phyloP scores from a whole-genome alignment of 2,329 filamentous ascomycete genomes.

The Colletotrichum tropicale region DNA sequence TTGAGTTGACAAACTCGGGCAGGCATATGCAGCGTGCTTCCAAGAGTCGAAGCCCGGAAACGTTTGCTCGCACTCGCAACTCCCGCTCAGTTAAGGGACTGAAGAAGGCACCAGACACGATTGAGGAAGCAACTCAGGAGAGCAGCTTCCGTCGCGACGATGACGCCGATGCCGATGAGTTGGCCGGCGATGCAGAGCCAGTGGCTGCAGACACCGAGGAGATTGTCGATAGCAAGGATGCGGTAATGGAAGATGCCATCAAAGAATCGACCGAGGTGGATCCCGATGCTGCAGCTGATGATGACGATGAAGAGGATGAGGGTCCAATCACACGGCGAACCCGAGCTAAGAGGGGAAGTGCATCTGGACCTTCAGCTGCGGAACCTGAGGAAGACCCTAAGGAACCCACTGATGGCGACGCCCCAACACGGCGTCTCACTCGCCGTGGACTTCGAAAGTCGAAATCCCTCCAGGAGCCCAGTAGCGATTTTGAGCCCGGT shows the following conservation, averaged over 20 bases:
- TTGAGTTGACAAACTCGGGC: slow-evolving; percentile 67
- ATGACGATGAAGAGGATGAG: slow-evolving; percentile 55
- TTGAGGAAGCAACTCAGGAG: slow-evolving; percentile 60
- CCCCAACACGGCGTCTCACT: slow-evolving; percentile 51
- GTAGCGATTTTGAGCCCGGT: slow-evolving; percentile 66
- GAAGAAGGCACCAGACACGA: slow-evolving; percentile 51
- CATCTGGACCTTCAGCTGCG: slow-evolving; percentile 29
- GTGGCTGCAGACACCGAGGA: slow-evolving; percentile 27
- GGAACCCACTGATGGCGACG: slow-evolving; percentile 27
- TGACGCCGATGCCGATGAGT: slow-evolving; percentile 41
- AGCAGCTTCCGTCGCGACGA: slow-evolving; percentile 42
- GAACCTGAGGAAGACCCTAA: slow-evolving; percentile 31
- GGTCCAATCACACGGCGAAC: slow-evolving; percentile 53
- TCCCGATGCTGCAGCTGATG: slow-evolving; percentile 29
- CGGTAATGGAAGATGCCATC: slow-evolving; percentile 26
- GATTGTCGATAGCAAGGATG: slow-evolving; percentile 20
- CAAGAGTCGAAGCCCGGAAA: slow-evolving; percentile 61
- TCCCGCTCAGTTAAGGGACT: slow-evolving; percentile 57
- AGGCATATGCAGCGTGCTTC: slow-evolving; percentile 57
- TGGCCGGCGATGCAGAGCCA: slow-evolving; percentile 35
- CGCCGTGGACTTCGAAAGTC: slow-evolving; percentile 50
- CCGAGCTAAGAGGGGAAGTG: slow-evolving; percentile 37
- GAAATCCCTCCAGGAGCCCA: slow-evolving; percentile 56
- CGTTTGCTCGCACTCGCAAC: slow-evolving; percentile 45
- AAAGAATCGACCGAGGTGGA: slow-evolving; percentile 33